Conservation (phyloP, 2,329 filamentous ascomycete genomes). For the Calonectria pteridis region DNA sequence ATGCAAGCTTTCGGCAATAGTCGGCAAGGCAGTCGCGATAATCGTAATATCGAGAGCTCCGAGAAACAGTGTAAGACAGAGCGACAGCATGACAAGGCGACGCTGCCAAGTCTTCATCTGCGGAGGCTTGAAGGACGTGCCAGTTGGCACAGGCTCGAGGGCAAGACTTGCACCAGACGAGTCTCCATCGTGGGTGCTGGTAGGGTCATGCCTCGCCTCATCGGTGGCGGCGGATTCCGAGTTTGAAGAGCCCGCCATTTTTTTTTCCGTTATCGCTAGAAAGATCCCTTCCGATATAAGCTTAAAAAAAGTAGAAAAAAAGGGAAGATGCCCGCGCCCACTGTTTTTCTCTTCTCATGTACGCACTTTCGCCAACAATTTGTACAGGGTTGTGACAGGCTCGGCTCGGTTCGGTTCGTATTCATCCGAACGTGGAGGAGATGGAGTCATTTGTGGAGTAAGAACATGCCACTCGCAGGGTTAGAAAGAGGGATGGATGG, state of each 20-base stretch:
- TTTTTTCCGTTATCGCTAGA: neutral
- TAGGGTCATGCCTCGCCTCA: neutral
- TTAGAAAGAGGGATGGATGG: neutral
- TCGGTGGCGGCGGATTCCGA: conserved; percentile 2
- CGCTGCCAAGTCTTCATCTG: conserved; percentile 36
- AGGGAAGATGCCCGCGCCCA: neutral
- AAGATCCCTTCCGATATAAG: neutral
- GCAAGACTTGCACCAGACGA: conserved; percentile 10
- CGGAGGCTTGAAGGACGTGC: conserved; percentile 36
- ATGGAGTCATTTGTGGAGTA: neutral
- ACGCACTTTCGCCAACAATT: neutral
- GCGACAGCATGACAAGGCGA: conserved; percentile 38
- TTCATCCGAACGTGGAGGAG: neutral
- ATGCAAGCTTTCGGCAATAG: conserved; percentile 38
- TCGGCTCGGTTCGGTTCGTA: conserved; percentile 19
- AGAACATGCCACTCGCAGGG: neutral
- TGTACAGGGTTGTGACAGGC: conserved; percentile 15
- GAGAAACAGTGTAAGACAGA: conserved; percentile 44
- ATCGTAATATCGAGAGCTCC: conserved; percentile 45
- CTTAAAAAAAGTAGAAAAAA: conserved; percentile 1
- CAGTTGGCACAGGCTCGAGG: conserved; percentile 36
- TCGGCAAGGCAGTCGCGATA: conserved; percentile 45
- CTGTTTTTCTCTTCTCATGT: neutral
- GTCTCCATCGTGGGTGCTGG: conserved; percentile 9
- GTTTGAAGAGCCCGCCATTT: conserved; percentile 3